These are phyloP conservation scores for Hypoxylon sp. DNA, from an alignment of 2,329 filamentous ascomycete genomes.

Conservation along the genomic window DNA sequence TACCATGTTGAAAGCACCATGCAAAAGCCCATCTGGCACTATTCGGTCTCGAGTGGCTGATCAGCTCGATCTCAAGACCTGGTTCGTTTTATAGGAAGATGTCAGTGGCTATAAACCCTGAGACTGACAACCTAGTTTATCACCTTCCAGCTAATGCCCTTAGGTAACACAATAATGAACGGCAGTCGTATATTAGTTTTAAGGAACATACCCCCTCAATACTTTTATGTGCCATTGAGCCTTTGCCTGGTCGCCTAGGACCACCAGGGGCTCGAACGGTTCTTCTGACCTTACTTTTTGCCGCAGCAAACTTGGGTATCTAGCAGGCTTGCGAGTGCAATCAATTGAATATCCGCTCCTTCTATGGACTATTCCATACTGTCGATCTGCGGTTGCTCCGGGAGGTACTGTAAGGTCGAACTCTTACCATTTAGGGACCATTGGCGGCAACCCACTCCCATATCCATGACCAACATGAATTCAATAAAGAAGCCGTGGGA, in stretches of 20 bases:
- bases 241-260: conserved; percentile 8
- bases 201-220: neutral
- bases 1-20: neutral
- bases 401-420: conserved; percentile 2
- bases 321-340: conserved; percentile 14
- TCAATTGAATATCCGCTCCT: conserved; percentile 3
- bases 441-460: conserved; percentile 5
- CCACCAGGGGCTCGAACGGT: conserved; percentile 1
- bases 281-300: conserved; percentile 19
- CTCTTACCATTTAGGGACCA: conserved; percentile 3
- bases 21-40: neutral
- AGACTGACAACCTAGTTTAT: neutral
- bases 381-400: conserved; percentile 21
- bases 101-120: neutral
- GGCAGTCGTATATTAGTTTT: neutral
- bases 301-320: conserved; percentile 13
- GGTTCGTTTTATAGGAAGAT: neutral
- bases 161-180: neutral
- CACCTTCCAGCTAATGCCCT: neutral
- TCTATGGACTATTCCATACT: conserved; percentile 3
- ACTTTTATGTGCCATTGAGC: neutral
- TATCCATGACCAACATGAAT: conserved; percentile 7
- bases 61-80: conserved; percentile 4
- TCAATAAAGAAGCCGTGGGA: conserved; percentile 13
- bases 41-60: neutral